phyloP scores from a whole-genome alignment of 2,329 filamentous ascomycete genomes.

The Bimuria novae-zelandiae region DNA sequence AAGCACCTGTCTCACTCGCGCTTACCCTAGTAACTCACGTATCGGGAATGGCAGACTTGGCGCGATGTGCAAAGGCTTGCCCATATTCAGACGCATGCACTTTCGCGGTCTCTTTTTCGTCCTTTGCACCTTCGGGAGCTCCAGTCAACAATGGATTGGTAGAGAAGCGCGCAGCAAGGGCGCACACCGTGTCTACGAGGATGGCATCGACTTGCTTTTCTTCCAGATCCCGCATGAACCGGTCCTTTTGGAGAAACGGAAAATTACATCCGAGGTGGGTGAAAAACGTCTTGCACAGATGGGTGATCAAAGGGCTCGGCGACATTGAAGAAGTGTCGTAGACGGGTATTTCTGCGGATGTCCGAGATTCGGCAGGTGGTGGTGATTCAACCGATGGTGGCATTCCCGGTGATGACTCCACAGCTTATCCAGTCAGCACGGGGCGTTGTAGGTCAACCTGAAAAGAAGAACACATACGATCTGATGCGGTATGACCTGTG shows the following conservation, averaged over 20 bases:
- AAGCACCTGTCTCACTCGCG: not conserved
- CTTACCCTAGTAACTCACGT: conserved; percentile 44
- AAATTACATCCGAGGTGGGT: conserved; percentile 82
- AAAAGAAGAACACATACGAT: conserved; percentile 42
- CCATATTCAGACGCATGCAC: conserved; percentile 68
- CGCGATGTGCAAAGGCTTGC: conserved; percentile 77
- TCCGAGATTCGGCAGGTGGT: conserved; percentile 48
- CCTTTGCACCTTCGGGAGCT: conserved; percentile 55
- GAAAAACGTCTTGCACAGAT: conserved; percentile 82
- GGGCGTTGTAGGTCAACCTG: not conserved
- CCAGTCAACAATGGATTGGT: conserved; percentile 58
- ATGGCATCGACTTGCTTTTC: conserved; percentile 84
- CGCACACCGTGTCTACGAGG: conserved; percentile 83
- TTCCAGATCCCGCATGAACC: conserved; percentile 74
- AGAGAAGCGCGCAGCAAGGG: conserved; percentile 80
- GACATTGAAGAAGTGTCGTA: conserved; percentile 77
- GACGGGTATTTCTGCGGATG: conserved; percentile 59
- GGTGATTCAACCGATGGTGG: conserved; percentile 34
- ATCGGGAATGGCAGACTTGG: conserved; percentile 81
- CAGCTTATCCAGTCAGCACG: conserved; percentile 16
- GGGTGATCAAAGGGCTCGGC: conserved; percentile 74
- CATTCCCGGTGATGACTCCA: conserved; percentile 44
- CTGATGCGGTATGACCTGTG: conserved; percentile 61
- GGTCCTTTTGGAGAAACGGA: conserved; percentile 74
- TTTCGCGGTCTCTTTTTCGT: conserved; percentile 25